These are phyloP conservation scores for Dentipellis fragilis DNA, from an alignment of 768 basidiomycete genomes.

Conservation along the genomic window DNA sequence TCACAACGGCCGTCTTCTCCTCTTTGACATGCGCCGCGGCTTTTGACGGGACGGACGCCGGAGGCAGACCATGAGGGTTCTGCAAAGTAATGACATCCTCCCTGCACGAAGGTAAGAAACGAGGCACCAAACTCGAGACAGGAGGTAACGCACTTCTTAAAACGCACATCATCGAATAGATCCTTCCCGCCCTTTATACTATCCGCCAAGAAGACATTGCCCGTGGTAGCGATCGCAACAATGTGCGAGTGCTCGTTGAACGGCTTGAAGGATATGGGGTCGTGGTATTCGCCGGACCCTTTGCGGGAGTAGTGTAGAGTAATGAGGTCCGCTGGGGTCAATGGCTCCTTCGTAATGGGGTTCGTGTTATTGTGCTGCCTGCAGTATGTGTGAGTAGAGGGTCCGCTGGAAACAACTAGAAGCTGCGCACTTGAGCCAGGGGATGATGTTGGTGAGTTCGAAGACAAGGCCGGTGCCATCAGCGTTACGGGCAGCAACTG, in stretches of 20 bases:
- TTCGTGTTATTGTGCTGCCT: slow-evolving; percentile 79
- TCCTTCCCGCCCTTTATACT: slow-evolving; percentile 82
- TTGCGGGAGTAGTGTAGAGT: slow-evolving; percentile 78
- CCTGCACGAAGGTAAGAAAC: slow-evolving; percentile 26
- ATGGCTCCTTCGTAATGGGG: slow-evolving; percentile 64
- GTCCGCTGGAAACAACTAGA: background rate
- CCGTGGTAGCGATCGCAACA: slow-evolving; percentile 79
- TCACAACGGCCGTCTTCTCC: slow-evolving; percentile 26
- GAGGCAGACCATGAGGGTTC: slow-evolving; percentile 74
- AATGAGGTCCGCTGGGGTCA: slow-evolving; percentile 66
- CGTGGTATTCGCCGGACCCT: slow-evolving; percentile 79
- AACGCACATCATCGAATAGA: slow-evolving; percentile 74
- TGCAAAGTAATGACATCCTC: slow-evolving; percentile 91
- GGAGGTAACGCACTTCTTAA: slow-evolving; percentile 55
- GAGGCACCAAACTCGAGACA: background rate
- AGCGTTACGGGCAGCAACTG: slow-evolving; percentile 76
- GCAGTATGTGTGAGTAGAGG: slow-evolving; percentile 3
- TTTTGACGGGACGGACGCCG: slow-evolving; percentile 34
- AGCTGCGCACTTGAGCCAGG: slow-evolving; percentile 76
- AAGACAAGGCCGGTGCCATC: slow-evolving; percentile 80
- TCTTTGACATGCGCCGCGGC: slow-evolving; percentile 17
- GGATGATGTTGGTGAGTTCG: slow-evolving; percentile 86
- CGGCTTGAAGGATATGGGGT: slow-evolving; percentile 96
- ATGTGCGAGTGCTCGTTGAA: slow-evolving; percentile 96
- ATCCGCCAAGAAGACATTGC: slow-evolving; percentile 89